These are phyloP conservation scores for Mycena vitilis DNA, from an alignment of 768 basidiomycete species.

Conservation along the genomic window DNA sequence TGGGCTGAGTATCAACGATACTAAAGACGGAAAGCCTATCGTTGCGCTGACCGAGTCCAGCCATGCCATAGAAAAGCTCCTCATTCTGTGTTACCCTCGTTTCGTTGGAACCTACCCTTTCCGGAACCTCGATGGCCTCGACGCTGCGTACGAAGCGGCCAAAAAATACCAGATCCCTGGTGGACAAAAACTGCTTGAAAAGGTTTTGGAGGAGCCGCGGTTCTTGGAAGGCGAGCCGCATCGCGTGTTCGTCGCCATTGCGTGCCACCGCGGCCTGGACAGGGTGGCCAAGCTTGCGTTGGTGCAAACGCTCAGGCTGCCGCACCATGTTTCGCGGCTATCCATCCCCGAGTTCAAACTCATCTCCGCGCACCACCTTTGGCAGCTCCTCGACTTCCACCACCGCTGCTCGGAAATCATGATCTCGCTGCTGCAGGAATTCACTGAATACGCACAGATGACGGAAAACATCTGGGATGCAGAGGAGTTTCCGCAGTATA, in stretches of 20 bases:
- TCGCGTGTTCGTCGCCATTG: slow-evolving; percentile 41
- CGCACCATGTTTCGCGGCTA: neutral
- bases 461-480: too few relatives aligned
- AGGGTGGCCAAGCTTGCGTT: slow-evolving; percentile 26
- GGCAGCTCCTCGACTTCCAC: slow-evolving; percentile 13
- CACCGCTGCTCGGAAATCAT: neutral
- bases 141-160: slow-evolving; percentile 47
- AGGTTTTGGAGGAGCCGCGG: slow-evolving; percentile 20
- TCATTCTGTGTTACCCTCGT: slow-evolving; percentile 50
- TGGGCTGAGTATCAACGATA: slow-evolving; percentile 39
- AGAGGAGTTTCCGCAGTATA: too few relatives aligned
- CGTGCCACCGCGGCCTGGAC: slow-evolving; percentile 37
- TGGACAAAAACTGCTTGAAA: slow-evolving; percentile 39
- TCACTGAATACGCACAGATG: too few relatives aligned
- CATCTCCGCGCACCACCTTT: slow-evolving; percentile 18
- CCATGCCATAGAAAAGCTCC: slow-evolving; percentile 45
- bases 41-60: slow-evolving; percentile 48
- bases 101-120: slow-evolving; percentile 24
- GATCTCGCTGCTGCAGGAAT: neutral
- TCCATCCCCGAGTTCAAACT: slow-evolving; percentile 13
- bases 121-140: slow-evolving; percentile 44
- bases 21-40: slow-evolving; percentile 44
- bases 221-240: slow-evolving; percentile 31
- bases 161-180: slow-evolving; percentile 50
- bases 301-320: slow-evolving; percentile 21